Evolutionary conservation across 768 basidiomycete species (phyloP).

Genomic region (Hydnum rufescens): DNA sequence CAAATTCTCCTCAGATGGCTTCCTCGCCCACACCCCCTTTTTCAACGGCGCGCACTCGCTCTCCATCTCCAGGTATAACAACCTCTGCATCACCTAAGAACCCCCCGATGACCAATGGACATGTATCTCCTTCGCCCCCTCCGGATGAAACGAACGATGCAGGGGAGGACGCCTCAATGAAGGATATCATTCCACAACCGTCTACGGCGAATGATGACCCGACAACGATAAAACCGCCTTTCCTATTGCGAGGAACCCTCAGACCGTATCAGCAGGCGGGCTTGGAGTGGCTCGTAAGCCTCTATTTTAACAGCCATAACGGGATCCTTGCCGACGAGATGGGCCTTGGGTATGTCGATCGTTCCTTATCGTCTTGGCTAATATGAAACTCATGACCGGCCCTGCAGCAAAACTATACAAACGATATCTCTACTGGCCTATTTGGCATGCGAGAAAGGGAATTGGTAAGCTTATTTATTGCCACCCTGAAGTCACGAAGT

Average conservation of each 20-base stretch:
- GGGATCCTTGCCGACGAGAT: constrained; percentile 63
- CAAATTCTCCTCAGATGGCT: too few relatives aligned
- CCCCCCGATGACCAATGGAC: background rate
- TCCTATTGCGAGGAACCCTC: constrained; percentile 23
- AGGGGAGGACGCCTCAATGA: background rate
- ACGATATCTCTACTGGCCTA: constrained; percentile 21
- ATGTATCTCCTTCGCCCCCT: background rate
- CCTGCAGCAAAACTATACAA: constrained; percentile 20
- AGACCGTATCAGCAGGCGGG: constrained; percentile 27
- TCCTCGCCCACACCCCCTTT: background rate
- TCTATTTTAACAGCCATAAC: constrained; percentile 23
- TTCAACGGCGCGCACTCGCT: background rate
- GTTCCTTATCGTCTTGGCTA: background rate
- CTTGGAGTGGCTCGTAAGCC: constrained; percentile 25
- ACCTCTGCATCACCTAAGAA: background rate
- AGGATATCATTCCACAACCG: background rate
- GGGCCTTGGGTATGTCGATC: constrained; percentile 60
- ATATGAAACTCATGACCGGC: background rate
- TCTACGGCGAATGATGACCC: background rate
- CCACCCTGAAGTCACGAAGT: background rate
- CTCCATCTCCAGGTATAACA: background rate
- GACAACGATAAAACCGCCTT: constrained; percentile 14
- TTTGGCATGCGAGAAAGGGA: constrained; percentile 21
- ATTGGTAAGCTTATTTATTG: constrained; percentile 13
- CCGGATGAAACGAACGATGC: background rate